Base-by-base conservation (phyloP, 2,329 filamentous ascomycete species). In the Biscogniauxia mediterranea region DNA sequence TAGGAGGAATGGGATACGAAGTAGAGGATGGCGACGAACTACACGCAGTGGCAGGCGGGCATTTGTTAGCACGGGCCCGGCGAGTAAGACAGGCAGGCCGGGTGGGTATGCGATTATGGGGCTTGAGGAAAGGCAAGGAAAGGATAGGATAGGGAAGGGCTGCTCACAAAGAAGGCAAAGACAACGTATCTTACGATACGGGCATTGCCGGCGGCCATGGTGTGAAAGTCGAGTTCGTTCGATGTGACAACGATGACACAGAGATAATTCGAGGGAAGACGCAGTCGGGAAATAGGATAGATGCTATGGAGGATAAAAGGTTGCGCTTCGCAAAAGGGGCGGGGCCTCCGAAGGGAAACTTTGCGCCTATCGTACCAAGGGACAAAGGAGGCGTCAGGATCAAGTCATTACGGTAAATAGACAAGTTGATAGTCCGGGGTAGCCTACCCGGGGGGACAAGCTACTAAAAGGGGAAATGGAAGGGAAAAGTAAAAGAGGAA, bases 111-210 rank as follows among this genome's bases (percentile, higher is more conserved):
- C 38, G 38, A 46, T 46, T 13, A 15, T n/a, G 28, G 28, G 28
- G 11, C 7, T 9, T 32, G 28, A 13, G 7, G 5, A 56, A 15
- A n/a, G 19, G 38, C 17, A 56, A n/a, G 11, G 28, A n/a, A 60
- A 20, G 56, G 13, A 52, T 52, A 58, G 19, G 11, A 32, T 9
- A 32, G 11, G 28, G 11, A 32, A 46, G 55, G 53, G 56, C 9
- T 52, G 83, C 89, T 74, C 85, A 96, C 93, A 73, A 96, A 89
- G 73, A 93, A 84, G 62, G 92, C 91, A 73, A 96, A 87, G 74
- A 95, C 83, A 75, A 97, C 83, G 78, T 88, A 89, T 82, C 87
- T 85, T 82, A 88, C 79, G 72, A 92, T 92, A 78, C 90, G 88
- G 77, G 89, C 86, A 68, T 85, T 88, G 74, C 88, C 88, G 62